Percentiles rank a stretch among this genome's conserved stretches.
phyloP scores from a whole-genome alignment of 176 grass and related monocot genomes.

The Bonia amplexicaulis region DNA sequence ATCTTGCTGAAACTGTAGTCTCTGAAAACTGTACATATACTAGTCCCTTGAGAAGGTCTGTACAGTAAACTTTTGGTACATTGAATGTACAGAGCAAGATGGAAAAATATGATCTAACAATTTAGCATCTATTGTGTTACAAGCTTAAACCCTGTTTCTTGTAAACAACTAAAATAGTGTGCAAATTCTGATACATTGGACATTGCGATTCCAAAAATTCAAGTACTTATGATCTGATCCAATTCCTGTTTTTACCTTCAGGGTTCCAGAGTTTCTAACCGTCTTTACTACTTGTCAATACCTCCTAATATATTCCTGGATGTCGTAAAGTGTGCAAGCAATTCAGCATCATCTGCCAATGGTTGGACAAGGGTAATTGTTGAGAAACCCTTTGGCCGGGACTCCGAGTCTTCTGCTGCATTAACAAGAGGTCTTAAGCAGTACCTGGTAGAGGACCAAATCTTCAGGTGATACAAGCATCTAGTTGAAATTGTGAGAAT shows the following conservation, averaged over 20 bases:
- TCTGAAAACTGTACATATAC: neutral
- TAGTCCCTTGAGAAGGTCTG: neutral
- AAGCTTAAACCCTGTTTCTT: neutral
- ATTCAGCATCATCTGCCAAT: constrained; percentile 69
- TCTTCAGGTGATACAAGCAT: constrained; percentile 66
- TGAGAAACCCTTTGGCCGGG: constrained; percentile 92
- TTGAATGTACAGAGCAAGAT: neutral
- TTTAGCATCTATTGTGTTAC: neutral
- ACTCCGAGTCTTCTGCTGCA: constrained; percentile 84
- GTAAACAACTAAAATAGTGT: neutral
- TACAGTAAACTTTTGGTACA: neutral
- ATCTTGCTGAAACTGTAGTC: neutral
- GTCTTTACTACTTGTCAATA: constrained; percentile 92
- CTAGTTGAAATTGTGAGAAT: neutral
- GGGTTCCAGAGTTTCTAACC: constrained; percentile 73
- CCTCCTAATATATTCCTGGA: constrained; percentile 97
- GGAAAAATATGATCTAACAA: neutral
- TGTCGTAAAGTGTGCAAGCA: constrained; percentile 92
- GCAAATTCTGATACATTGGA: neutral
- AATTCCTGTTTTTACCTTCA: constrained; percentile 34
- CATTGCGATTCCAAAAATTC: neutral
- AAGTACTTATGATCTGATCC: neutral
- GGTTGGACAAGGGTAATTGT: constrained; percentile 96
- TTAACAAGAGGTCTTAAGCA: constrained; percentile 87
- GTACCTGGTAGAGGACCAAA: constrained; percentile 91